Conservation (phyloP, 306 rosid genomes). For the Quillaja saponaria region DNA sequence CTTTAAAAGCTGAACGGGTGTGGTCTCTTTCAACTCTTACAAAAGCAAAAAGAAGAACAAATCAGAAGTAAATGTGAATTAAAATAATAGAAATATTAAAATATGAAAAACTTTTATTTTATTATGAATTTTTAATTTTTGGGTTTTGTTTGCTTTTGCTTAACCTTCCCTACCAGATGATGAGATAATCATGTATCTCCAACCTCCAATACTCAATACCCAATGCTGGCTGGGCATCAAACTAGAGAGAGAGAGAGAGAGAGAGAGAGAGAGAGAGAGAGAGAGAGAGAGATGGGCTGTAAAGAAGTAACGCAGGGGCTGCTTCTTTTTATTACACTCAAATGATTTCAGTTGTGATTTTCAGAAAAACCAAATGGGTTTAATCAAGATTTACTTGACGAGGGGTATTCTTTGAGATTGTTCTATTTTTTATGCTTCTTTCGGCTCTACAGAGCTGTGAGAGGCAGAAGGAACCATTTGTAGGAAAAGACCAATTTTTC, state of each 20-base stretch:
- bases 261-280: background rate
- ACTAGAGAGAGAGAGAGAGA: slow-evolving; percentile 33
- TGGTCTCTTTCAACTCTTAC: slow-evolving; percentile 67
- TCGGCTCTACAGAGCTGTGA: slow-evolving; percentile 47
- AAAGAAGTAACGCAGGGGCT: background rate
- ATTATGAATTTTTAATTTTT: slow-evolving; percentile 20
- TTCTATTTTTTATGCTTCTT: slow-evolving; percentile 52
- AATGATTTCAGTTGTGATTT: slow-evolving; percentile 46
- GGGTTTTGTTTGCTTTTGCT: slow-evolving; percentile 64
- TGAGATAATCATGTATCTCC: slow-evolving; percentile 87
- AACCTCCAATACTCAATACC: slow-evolving; percentile 52
- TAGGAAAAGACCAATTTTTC: slow-evolving; percentile 48
- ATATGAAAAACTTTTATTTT: background rate
- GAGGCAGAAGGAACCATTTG: slow-evolving; percentile 48
- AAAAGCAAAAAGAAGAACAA: slow-evolving; percentile 26
- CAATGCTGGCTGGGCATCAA: slow-evolving; percentile 45
- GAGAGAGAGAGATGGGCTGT: background rate
- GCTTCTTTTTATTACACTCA: slow-evolving; percentile 27
- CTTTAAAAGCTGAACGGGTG: slow-evolving; percentile 50
- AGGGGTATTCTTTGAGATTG: slow-evolving; percentile 35
- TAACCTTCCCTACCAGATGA: slow-evolving; percentile 74
- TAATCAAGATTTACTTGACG: slow-evolving; percentile 32
- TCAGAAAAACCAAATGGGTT: slow-evolving; percentile 39
- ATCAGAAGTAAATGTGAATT: background rate
- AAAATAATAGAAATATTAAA: background rate